Conservation (phyloP, 2,329 filamentous ascomycete genomes). For the Pseudogymnoascus sp. region DNA sequence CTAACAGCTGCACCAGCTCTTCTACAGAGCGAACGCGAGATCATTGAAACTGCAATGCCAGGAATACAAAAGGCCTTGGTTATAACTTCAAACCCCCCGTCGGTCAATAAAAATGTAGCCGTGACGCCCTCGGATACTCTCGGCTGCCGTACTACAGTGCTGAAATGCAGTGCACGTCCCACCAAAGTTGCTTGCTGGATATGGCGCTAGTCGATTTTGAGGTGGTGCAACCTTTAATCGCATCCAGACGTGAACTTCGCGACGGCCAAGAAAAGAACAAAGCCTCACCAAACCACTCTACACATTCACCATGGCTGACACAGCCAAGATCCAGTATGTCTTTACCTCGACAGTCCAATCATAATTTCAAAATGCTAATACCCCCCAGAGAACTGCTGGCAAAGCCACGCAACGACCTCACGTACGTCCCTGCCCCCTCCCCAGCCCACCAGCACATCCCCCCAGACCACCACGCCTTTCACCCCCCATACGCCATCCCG, state of each 20-base stretch:
- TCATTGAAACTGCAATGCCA: conserved; percentile 39
- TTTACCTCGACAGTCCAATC: background rate
- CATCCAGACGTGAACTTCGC: conserved; percentile 19
- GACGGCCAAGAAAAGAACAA: conserved; percentile 16
- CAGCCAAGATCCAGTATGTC: conserved; percentile 57
- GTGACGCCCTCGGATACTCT: background rate
- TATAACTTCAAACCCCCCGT: background rate
- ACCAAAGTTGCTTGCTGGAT: background rate
- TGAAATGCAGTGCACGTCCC: conserved; percentile 1
- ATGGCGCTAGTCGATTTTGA: conserved; percentile 18
- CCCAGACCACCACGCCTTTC: conserved; percentile 17
- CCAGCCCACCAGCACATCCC: conserved; percentile 10
- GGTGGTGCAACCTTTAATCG: conserved; percentile 8
- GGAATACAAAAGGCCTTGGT: conserved; percentile 7
- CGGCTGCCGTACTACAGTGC: background rate
- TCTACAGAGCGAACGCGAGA: conserved; percentile 43
- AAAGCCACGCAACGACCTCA: conserved; percentile 85
- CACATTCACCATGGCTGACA: conserved; percentile 47
- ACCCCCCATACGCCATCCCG: background rate
- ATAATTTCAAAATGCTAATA: conserved; percentile 16
- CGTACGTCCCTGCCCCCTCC: conserved; percentile 48
- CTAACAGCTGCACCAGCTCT: conserved; percentile 45
- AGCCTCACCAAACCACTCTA: conserved; percentile 19
- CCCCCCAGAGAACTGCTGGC: conserved; percentile 67
- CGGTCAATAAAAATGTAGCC: conserved; percentile 6